These are phyloP conservation scores for Collybiopsis luxurians DNA, from an alignment of 768 basidiomycete species.

Conservation along the genomic window DNA sequence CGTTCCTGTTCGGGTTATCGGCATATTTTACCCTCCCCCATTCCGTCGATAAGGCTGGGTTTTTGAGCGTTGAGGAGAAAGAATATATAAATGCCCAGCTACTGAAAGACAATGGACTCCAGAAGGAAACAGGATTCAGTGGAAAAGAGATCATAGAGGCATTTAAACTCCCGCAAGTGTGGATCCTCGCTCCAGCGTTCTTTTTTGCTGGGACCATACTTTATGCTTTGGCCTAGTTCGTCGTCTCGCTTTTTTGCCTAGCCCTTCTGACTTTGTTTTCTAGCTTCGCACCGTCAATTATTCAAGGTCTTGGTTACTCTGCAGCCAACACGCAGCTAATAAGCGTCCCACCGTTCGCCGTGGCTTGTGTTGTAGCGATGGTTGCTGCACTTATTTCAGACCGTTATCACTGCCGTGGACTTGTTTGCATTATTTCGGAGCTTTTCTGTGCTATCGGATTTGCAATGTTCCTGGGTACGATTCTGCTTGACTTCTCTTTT, in stretches of 20 bases:
- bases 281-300: conserved; percentile 74
- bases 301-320: conserved; percentile 57
- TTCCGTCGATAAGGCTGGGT: conserved; percentile 25
- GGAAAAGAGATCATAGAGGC: not conserved
- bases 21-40: conserved; percentile 35
- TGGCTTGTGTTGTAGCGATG: conserved; percentile 38
- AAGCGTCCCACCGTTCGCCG: conserved; percentile 57
- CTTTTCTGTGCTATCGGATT: conserved; percentile 33
- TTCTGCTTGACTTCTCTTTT: too few relatives aligned
- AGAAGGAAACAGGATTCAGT: not conserved
- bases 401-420: conserved; percentile 23
- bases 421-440: conserved; percentile 27
- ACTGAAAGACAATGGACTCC: not conserved
- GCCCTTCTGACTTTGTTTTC: too few relatives aligned
- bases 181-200: not conserved
- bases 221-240: conserved; percentile 48
- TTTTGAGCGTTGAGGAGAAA: conserved; percentile 30
- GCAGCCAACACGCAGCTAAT: conserved; percentile 56
- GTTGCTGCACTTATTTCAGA: conserved; percentile 22
- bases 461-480: conserved; percentile 34
- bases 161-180: not conserved
- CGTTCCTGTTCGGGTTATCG: conserved; percentile 33
- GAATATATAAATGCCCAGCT: conserved; percentile 14
- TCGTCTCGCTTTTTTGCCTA: not conserved
- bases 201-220: conserved; percentile 23